Base-by-base conservation (phyloP, 78 protist species). In the Dictyostelium brefeldianum region DNA sequence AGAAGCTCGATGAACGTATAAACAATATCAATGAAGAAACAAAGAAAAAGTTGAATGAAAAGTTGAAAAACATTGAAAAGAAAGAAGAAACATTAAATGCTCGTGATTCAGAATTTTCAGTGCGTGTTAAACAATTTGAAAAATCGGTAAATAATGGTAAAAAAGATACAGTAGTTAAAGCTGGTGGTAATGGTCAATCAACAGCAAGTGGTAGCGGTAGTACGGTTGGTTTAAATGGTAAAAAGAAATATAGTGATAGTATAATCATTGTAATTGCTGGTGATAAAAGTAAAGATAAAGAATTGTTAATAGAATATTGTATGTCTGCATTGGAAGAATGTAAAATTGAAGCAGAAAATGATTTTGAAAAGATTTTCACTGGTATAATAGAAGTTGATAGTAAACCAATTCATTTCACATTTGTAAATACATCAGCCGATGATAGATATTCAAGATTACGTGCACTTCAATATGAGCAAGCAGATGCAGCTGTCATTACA, bases 391-490 rank as follows among this genome's bases (percentile, higher is more conserved):
- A 41, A 12, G 50, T 71, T 5, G 93, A 65, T 41, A 64, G 71
- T 31, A 74, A 65, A 77, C 62, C 85, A 41, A 53, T 87, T 17
- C 57, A 77, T 73, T 77, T 87, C 54, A 87, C 84, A 12, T 78
- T 87, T 64, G 84, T 87, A 12, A 87, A 87, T 50, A 87, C 93
- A 11, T 71, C 81, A 22, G 47, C 79, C 36, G 77, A 87, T 70
- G 93, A 87, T 87, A 62, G 93, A 46, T 87, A 78, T 47, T 87
- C 93, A 10, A 87, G 93, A 87, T 57, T 87, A 15, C 64, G 93
- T 53, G 93, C 93, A 48, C 84, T 87, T 41, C 93, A 87, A 77
- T 87, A 87, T n/a, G 93, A 87, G 29, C 93, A 87, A 59, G 93
- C 93, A 17, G 93, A 87, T 77, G 93, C 84, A 6, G 93, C 93